Percentiles rank a stretch among this genome's conserved stretches.
Conservation (phyloP, 257 asterid species). For the Leonotis leonurus region DNA sequence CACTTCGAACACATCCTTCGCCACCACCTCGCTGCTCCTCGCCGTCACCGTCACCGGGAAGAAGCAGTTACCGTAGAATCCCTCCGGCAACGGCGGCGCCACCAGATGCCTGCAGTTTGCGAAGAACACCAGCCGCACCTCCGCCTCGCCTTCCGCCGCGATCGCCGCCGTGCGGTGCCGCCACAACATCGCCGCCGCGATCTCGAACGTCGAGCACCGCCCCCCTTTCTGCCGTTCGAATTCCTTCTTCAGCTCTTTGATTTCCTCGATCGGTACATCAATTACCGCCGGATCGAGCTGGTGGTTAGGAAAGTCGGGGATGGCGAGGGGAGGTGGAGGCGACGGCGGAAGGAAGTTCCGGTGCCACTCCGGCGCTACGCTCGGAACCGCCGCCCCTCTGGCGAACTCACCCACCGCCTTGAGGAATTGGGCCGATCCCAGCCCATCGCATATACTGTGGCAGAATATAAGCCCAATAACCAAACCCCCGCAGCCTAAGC, state of each 20-base stretch:
- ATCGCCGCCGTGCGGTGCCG: slow-evolving; percentile 32
- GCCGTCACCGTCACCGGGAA: slow-evolving; percentile 33
- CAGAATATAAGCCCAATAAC: slow-evolving; percentile 44
- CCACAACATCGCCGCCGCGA: slow-evolving; percentile 41
- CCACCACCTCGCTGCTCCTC: slow-evolving; percentile 3
- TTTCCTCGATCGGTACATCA: slow-evolving; percentile 27
- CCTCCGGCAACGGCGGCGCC: slow-evolving; percentile 26
- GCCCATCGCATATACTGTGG: slow-evolving; percentile 47
- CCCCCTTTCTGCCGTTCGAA: slow-evolving; percentile 17
- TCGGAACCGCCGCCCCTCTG: slow-evolving; percentile 28
- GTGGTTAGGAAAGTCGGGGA: slow-evolving; percentile 24
- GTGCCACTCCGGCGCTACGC: slow-evolving; percentile 33
- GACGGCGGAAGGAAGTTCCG: slow-evolving; percentile 29
- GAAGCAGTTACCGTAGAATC: slow-evolving; percentile 55
- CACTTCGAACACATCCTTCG: slow-evolving; percentile 15
- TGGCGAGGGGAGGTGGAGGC: not conserved
- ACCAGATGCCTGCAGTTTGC: slow-evolving; percentile 38
- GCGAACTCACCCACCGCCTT: slow-evolving; percentile 52
- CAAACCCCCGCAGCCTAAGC: slow-evolving; percentile 38
- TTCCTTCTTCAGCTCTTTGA: slow-evolving; percentile 28
- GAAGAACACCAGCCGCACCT: slow-evolving; percentile 35
- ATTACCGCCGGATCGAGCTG: slow-evolving; percentile 32
- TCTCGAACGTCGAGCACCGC: slow-evolving; percentile 38
- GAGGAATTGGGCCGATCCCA: slow-evolving; percentile 60
- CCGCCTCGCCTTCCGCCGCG: slow-evolving; percentile 7